A percentile compares a stretch with the other conserved stretches of the same genome.
These are phyloP conservation scores for Penicillium herquei DNA, from an alignment of 495 filamentous ascomycete genomes.

Conservation along the genomic window DNA sequence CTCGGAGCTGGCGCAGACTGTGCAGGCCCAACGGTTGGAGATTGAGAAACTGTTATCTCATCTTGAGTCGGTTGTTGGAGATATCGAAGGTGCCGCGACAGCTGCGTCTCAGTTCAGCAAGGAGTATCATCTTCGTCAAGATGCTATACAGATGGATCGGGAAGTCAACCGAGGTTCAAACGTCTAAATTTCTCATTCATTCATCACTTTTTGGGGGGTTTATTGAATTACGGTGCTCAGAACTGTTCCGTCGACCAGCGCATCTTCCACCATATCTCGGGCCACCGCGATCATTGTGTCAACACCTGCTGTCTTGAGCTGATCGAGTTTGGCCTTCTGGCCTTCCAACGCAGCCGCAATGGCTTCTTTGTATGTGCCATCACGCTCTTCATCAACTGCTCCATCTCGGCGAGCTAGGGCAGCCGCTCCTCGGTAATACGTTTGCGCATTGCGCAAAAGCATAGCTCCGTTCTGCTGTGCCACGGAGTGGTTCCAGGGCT, in stretches of 20 bases:
- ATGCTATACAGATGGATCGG: constrained; percentile 43
- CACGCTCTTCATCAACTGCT: constrained; percentile 42
- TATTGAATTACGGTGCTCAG: constrained; percentile 39
- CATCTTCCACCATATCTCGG: constrained; percentile 52
- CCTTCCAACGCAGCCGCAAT: constrained; percentile 45
- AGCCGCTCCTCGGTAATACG: constrained; percentile 62
- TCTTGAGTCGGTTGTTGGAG: constrained; percentile 65
- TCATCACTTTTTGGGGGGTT: background rate
- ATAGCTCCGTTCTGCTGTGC: constrained; percentile 47
- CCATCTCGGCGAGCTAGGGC: constrained; percentile 45
- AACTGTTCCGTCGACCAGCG: constrained; percentile 37
- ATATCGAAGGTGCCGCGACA: constrained; percentile 64
- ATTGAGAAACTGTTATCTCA: constrained; percentile 64
- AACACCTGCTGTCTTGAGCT: constrained; percentile 30
- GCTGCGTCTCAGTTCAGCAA: constrained; percentile 43
- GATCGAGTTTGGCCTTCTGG: constrained; percentile 37
- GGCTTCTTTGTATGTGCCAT: constrained; percentile 46
- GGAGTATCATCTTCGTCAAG: constrained; percentile 40
- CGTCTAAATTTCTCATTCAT: constrained; percentile 5
- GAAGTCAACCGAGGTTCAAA: constrained; percentile 35
- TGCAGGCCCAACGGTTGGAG: constrained; percentile 68
- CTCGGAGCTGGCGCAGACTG: constrained; percentile 55
- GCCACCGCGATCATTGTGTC: constrained; percentile 36
- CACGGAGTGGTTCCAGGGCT: constrained; percentile 43
- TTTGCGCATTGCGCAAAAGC: constrained; percentile 60